phyloP scores from a whole-genome alignment of 2,329 filamentous ascomycete species.

The Drechslera avenae region DNA sequence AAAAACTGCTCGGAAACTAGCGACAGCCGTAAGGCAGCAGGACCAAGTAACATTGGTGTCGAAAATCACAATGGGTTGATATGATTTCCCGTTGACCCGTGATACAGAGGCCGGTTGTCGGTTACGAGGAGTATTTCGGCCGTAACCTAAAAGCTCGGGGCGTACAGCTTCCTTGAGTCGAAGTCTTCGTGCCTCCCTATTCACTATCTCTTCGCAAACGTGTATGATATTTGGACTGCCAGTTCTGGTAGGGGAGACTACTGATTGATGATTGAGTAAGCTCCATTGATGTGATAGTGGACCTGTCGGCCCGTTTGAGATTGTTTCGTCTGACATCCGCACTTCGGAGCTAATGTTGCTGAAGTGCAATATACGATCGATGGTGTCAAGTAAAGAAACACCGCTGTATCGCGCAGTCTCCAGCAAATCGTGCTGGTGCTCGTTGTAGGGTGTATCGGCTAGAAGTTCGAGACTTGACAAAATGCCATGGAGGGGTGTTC shows the following conservation, averaged over 20 bases:
- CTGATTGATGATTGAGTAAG: neutral
- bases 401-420: conserved; percentile 10
- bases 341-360: conserved; percentile 9
- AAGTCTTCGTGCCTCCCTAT: conserved; percentile 3
- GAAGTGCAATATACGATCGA: conserved; percentile 13
- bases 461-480: conserved; percentile 9
- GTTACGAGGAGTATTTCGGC: neutral
- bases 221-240: neutral
- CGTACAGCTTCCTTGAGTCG: conserved; percentile 7
- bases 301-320: neutral
- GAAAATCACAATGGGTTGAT: conserved; percentile 4
- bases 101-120: neutral
- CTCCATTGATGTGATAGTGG: conserved; percentile 1
- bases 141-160: neutral
- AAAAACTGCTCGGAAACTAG: conserved; percentile 9
- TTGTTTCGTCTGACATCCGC: neutral
- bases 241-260: neutral
- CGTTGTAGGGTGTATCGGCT: conserved; percentile 4
- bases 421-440: conserved; percentile 8
- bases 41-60: conserved; percentile 6
- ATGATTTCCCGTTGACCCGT: neutral
- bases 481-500: conserved; percentile 10
- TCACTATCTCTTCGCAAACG: conserved; percentile 6
- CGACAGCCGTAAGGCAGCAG: conserved; percentile 3
- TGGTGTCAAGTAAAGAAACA: conserved; percentile 8